Evolutionary conservation across 768 basidiomycete species (phyloP).

Genomic region (Hygrophoropsis aurantiaca): DNA sequence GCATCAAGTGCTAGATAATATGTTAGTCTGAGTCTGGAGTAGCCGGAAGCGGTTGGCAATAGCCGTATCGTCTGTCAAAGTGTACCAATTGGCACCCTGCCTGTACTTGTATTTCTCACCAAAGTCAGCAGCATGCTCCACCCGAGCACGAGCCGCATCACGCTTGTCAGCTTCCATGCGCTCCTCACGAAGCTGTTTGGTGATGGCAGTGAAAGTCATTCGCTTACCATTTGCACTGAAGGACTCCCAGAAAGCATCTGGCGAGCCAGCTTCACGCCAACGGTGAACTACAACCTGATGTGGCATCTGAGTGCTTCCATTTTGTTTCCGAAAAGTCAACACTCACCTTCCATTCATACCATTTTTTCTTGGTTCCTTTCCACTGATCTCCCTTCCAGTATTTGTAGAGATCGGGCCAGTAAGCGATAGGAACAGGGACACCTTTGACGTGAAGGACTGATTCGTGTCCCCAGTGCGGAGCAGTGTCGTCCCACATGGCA

Average conservation of each 20-base stretch:
- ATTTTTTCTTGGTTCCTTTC: slow-evolving; percentile 23
- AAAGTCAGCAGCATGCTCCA: too few species aligned
- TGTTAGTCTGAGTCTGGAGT: too few species aligned
- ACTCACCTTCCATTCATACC: slow-evolving; percentile 25
- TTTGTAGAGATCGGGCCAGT: slow-evolving; percentile 23
- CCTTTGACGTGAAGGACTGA: slow-evolving; percentile 17
- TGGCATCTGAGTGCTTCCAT: background rate
- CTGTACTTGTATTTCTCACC: too few species aligned
- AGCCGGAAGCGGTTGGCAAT: too few species aligned
- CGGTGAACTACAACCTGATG: background rate
- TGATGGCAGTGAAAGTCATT: background rate
- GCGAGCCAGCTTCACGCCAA: background rate
- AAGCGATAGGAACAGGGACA: slow-evolving; percentile 17
- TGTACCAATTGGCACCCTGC: too few species aligned
- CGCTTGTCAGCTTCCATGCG: background rate
- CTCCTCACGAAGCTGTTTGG: background rate
- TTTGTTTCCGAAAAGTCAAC: background rate
- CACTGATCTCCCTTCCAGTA: slow-evolving; percentile 20
- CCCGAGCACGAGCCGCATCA: background rate
- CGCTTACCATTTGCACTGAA: background rate
- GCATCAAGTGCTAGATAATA: too few species aligned
- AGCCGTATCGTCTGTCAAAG: too few species aligned
- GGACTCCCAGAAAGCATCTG: background rate
- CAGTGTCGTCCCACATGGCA: slow-evolving; percentile 27
- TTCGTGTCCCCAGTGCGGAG: slow-evolving; percentile 13